A percentile compares a stretch with the other conserved stretches of the same genome.
These are phyloP conservation scores for Psilocybe azurescens DNA, from an alignment of 768 basidiomycete genomes.

Conservation along the genomic window DNA sequence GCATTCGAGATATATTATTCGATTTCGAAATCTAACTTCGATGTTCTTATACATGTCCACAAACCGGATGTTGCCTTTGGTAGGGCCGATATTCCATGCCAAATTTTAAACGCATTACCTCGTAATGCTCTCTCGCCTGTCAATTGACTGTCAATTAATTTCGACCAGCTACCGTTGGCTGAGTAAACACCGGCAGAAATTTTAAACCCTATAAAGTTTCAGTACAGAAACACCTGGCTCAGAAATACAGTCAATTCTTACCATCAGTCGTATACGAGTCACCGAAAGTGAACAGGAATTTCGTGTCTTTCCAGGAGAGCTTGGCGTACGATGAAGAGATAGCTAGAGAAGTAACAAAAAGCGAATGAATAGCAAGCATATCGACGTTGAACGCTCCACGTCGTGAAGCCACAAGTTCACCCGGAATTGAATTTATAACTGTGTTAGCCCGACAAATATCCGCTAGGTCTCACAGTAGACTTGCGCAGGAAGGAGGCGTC, in stretches of 20 bases:
- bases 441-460: slow-evolving; percentile 15
- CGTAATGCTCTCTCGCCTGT: too few species aligned
- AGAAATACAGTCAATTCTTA: slow-evolving; percentile 13
- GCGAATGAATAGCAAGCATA: slow-evolving; percentile 10
- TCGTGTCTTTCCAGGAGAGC: slow-evolving; percentile 56
- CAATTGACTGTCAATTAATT: too few species aligned
- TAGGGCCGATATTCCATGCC: too few species aligned
- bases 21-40: too few species aligned
- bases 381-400: not conserved
- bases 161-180: too few species aligned
- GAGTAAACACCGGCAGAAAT: too few species aligned
- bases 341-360: slow-evolving; percentile 9
- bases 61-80: too few species aligned
- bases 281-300: slow-evolving; percentile 65
- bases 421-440: not conserved
- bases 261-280: slow-evolving; percentile 65
- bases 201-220: too few species aligned
- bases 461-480: slow-evolving; percentile 11
- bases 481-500: slow-evolving; percentile 1
- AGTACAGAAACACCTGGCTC: too few species aligned
- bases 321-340: slow-evolving; percentile 23
- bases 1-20: too few species aligned
- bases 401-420: not conserved
- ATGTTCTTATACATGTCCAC: too few species aligned
- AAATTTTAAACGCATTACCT: too few species aligned